A percentile compares a stretch with the other conserved stretches of the same genome.
Conservation (phyloP, 1,284 basidiomycete species). For the Cryptococcus sp. region DNA sequence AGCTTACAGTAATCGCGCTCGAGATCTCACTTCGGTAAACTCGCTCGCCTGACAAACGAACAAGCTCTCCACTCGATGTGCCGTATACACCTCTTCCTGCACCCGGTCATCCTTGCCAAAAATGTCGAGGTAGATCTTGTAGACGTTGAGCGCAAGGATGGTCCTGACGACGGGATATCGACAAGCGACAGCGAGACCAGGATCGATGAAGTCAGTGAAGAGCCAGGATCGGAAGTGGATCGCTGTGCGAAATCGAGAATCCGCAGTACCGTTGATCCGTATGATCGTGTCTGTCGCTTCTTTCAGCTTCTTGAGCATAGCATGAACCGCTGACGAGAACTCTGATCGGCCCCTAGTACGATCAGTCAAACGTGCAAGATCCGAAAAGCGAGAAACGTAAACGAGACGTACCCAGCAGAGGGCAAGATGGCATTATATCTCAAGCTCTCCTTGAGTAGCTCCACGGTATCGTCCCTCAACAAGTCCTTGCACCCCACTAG, state of each 20-base stretch:
- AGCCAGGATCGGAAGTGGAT: constrained; percentile 26
- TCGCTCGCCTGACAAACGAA: constrained; percentile 41
- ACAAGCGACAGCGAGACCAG: constrained; percentile 19
- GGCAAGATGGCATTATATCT: constrained; percentile 24
- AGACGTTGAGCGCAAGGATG: constrained; percentile 26
- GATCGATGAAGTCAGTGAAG: constrained; percentile 21
- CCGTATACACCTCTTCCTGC: constrained; percentile 24
- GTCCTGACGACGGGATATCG: constrained; percentile 26
- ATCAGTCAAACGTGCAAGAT: not conserved
- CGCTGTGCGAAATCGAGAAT: not conserved
- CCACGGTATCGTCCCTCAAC: constrained; percentile 14
- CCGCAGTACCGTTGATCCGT: constrained; percentile 14
- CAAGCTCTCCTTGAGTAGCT: constrained; percentile 25
- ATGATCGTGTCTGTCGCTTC: constrained; percentile 4
- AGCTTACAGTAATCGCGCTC: constrained; percentile 40
- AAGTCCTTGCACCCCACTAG: constrained; percentile 27
- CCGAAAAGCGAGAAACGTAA: not conserved
- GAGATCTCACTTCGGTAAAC: constrained; percentile 36
- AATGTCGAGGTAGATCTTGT: constrained; percentile 30
- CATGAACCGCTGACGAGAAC: constrained; percentile 30
- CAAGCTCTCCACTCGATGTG: constrained; percentile 29
- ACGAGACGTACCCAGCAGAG: constrained; percentile 26
- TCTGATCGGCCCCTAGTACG: constrained; percentile 27
- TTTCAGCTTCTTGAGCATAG: constrained; percentile 22
- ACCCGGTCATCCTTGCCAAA: constrained; percentile 14